phyloP scores from a whole-genome alignment of 2,329 filamentous ascomycete species.

The Monosporascus sp. region DNA sequence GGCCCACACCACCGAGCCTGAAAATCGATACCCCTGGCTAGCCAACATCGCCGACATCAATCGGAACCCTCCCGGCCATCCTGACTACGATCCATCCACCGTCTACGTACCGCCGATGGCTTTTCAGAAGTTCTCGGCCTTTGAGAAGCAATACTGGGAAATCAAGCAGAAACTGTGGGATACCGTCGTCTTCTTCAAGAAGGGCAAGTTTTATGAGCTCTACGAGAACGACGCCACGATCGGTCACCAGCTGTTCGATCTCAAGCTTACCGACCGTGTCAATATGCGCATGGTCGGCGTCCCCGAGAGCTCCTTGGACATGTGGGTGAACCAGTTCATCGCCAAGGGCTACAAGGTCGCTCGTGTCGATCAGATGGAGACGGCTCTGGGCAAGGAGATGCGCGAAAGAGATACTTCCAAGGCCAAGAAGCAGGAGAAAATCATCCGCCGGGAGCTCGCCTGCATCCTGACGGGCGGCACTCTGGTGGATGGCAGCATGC shows the following conservation, averaged over 20 bases:
- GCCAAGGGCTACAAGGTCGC: conserved; percentile 98
- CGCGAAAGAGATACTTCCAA: conserved; percentile 75
- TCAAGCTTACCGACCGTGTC: conserved; percentile 95
- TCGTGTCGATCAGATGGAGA: conserved; percentile 93
- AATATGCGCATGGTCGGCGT: conserved; percentile 99
- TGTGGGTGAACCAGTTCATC: conserved; percentile 98
- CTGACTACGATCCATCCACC: conserved; percentile 86
- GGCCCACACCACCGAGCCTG: conserved; percentile 75
- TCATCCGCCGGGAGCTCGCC: conserved; percentile 85
- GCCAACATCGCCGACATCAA: conserved; percentile 82
- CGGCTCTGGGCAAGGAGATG: conserved; percentile 95
- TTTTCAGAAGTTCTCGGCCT: conserved; percentile 80
- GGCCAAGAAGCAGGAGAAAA: conserved; percentile 74
- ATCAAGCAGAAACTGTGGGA: conserved; percentile 99
- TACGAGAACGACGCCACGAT: conserved; percentile 98
- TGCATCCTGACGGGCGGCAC: conserved; percentile 90
- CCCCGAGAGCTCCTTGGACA: conserved; percentile 87
- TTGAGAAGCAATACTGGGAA: conserved; percentile 98
- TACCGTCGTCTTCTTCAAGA: conserved; percentile 98
- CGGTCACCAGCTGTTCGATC: conserved; percentile 91
- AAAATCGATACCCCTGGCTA: conserved; percentile 85
- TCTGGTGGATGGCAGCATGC: conserved; percentile 90
- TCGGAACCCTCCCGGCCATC: conserved; percentile 67
- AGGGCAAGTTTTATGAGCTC: conserved; percentile 97
- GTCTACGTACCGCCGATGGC: conserved; percentile 82